Base-by-base conservation (phyloP, 2,329 filamentous ascomycete species). In the Anisogramma anomala region DNA sequence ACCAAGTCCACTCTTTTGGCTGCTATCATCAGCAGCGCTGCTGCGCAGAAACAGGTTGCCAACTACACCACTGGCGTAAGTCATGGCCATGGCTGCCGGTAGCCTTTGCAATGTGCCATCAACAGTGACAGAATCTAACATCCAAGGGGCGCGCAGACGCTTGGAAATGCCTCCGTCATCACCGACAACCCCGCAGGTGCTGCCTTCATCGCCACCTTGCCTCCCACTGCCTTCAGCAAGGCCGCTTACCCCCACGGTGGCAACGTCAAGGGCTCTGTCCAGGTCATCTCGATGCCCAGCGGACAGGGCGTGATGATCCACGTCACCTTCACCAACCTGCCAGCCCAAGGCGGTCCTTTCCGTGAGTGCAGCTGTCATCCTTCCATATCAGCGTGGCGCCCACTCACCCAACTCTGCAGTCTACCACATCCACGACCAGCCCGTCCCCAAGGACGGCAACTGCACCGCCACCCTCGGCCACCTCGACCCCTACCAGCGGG, bases 341-440 rank as follows among this genome's bases (percentile, higher is more conserved):
- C 58, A 37, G 52, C 50, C 47, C 47, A 45, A 9, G 57, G 52
- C 18, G 59, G 54, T 9, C 55, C 58, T 6, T 58, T 62, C 43
- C 44, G 58, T 60, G 51, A 45, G 57, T 53, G 4, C 13, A 14
- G 6, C 6, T 4, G 14, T 3, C 27, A 30, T 14, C 13, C 6
- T 7, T 2, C 10, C 19, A 26, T 60, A 61, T 30, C 27, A 32
- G 33, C 6, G 23, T 19, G 15, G 22, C 18, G 8, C 37, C 22
- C 36, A 50, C 43, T n/a, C 45, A 42, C 32, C 41, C 52, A 43
- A 53, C 41, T 36, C 25, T n/a, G 4, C 43, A 82, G 81, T 66
- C 45, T 88, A 86, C 64, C 83, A 88, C 57, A 65, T 89, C 49
- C 84, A 89, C 60, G 72, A 69, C 38, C 53, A 65, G 14, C 74